phyloP scores from a whole-genome alignment of 2,329 filamentous ascomycete species.

The Mycosphaerella arachidis region DNA sequence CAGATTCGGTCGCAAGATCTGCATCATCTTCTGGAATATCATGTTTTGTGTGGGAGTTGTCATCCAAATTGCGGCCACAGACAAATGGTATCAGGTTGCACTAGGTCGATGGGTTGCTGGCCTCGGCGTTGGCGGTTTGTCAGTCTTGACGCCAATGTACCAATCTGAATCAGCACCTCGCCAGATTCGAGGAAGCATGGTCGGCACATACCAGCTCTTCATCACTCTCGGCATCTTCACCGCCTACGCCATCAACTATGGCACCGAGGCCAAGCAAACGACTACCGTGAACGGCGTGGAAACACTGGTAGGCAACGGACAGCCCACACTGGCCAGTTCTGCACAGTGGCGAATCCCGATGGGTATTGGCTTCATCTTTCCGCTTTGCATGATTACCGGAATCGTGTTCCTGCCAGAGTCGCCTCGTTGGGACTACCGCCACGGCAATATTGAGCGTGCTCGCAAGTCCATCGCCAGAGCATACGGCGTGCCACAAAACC shows the following conservation, averaged over 20 bases:
- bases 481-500: conserved; percentile 53
- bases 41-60: conserved; percentile 62
- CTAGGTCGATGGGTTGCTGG: conserved; percentile 63
- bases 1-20: conserved; percentile 55
- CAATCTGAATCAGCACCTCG: conserved; percentile 63
- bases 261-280: conserved; percentile 46
- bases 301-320: too few species aligned
- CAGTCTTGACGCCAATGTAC: conserved; percentile 64
- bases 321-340: conserved; percentile 21
- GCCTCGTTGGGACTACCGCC: conserved; percentile 56
- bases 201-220: conserved; percentile 64
- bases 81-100: conserved; percentile 60
- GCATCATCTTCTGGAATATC: conserved; percentile 59
- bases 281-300: too few species aligned
- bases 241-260: conserved; percentile 52
- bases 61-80: conserved; percentile 58
- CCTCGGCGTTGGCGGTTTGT: conserved; percentile 60
- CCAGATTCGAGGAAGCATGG: conserved; percentile 59
- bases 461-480: conserved; percentile 49
- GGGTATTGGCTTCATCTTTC: conserved; percentile 55
- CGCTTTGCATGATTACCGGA: conserved; percentile 50
- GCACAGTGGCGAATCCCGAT: conserved; percentile 60
- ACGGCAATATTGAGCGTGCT: conserved; percentile 49
- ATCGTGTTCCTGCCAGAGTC: conserved; percentile 55
- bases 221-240: conserved; percentile 63